Conservation (phyloP, 257 asterid genomes). For the Fraxinus cuspidata region DNA sequence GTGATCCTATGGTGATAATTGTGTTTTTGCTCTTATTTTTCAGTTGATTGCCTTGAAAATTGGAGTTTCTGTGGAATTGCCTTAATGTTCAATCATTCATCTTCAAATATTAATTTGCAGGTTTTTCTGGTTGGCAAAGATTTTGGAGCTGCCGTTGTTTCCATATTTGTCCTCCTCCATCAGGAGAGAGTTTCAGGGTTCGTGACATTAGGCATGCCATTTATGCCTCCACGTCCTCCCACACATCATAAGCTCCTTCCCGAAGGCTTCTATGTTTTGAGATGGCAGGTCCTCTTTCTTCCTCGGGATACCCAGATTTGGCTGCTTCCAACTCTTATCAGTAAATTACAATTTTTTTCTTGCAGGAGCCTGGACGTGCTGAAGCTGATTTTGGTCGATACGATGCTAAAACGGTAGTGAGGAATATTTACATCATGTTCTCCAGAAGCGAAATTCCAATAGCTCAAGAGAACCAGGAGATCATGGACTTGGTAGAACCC, state of each 20-base stretch:
- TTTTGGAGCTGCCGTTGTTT: constrained; percentile 44
- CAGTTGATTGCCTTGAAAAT: background rate
- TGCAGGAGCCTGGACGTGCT: constrained; percentile 58
- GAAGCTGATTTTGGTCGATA: constrained; percentile 57
- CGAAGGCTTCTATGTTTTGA: constrained; percentile 49
- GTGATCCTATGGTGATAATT: background rate
- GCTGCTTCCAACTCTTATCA: background rate
- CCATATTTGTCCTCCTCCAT: constrained; percentile 38
- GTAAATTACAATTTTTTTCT: background rate
- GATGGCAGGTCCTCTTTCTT: constrained; percentile 47
- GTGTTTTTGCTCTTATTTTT: background rate
- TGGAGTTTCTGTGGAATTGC: background rate
- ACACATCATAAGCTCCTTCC: constrained; percentile 24
- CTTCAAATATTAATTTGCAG: constrained; percentile 22
- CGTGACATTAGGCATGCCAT: constrained; percentile 49
- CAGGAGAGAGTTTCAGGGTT: constrained; percentile 51
- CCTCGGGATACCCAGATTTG: background rate
- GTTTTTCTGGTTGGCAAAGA: constrained; percentile 47
- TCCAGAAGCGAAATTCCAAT: constrained; percentile 46
- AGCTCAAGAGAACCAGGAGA: constrained; percentile 47
- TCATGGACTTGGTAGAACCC: constrained; percentile 55
- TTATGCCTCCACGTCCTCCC: constrained; percentile 27
- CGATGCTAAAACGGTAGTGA: constrained; percentile 46
- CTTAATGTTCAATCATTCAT: background rate
- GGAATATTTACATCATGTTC: constrained; percentile 53